phyloP scores from a whole-genome alignment of 2,329 filamentous ascomycete genomes.

The Colletotrichum musae region DNA sequence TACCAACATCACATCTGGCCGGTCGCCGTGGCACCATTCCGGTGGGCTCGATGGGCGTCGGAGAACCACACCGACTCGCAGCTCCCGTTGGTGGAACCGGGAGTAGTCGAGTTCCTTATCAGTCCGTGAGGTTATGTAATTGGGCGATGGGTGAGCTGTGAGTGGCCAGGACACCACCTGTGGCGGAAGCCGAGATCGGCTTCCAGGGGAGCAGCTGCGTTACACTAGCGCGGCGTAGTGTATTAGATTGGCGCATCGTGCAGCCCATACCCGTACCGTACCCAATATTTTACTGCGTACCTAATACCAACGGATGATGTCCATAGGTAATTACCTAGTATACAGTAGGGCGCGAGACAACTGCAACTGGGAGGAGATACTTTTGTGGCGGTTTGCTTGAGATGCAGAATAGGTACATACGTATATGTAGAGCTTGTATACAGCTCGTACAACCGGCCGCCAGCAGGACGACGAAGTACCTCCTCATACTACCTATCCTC shows the following conservation, averaged over 20 bases:
- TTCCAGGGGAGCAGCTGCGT: slow-evolving; percentile 26
- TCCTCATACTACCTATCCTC: neutral
- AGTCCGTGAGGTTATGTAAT: slow-evolving; percentile 41
- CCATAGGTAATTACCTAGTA: no score
- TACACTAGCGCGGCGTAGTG: slow-evolving; percentile 30
- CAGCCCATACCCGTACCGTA: neutral
- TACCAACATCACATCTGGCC: neutral
- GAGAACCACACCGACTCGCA: slow-evolving; percentile 28
- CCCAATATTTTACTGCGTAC: no score
- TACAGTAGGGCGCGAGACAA: neutral
- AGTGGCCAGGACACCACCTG: slow-evolving; percentile 31
- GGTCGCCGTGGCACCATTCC: slow-evolving; percentile 29
- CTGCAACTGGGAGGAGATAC: neutral
- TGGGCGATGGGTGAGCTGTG: slow-evolving; percentile 15
- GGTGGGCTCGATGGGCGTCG: neutral
- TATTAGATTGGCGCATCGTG: slow-evolving; percentile 27
- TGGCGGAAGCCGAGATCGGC: slow-evolving; percentile 43
- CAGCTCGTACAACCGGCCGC: no score
- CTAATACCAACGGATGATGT: no score
- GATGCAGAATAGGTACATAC: no score
- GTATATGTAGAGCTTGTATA: no score
- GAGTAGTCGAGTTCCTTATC: slow-evolving; percentile 36
- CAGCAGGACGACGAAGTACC: neutral
- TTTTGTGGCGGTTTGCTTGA: no score
- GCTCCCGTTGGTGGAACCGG: slow-evolving; percentile 31